Conservation (phyloP, 2,329 filamentous ascomycete species). For the Pyricularia pennisetigena region DNA sequence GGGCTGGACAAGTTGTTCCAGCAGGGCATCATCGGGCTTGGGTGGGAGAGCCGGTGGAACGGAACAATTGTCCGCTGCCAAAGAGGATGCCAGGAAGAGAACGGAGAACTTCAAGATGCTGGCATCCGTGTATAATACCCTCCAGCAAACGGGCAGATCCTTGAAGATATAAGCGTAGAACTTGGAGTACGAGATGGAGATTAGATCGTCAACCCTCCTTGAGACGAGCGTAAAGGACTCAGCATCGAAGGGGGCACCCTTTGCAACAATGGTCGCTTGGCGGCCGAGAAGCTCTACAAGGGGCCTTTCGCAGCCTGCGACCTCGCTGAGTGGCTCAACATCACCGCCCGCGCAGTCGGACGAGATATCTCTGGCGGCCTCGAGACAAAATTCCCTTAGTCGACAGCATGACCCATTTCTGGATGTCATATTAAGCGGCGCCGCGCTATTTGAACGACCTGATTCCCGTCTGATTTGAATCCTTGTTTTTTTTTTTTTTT, state of each 20-base stretch:
- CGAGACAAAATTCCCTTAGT: constrained; percentile 8
- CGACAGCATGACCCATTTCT: background rate
- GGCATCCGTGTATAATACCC: constrained; percentile 61
- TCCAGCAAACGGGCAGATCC: constrained; percentile 58
- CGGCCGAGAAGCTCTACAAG: constrained; percentile 13
- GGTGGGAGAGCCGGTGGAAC: background rate
- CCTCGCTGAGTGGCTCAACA: background rate
- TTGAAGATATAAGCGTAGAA: constrained; percentile 63
- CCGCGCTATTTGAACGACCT: background rate
- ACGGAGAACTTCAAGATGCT: constrained; percentile 51
- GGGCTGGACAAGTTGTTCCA: constrained; percentile 50
- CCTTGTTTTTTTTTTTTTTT: background rate
- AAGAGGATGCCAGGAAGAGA: constrained; percentile 16
- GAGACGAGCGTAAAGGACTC: constrained; percentile 16
- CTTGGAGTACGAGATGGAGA: constrained; percentile 50
- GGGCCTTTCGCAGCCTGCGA: constrained; percentile 12
- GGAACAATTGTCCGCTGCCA: background rate
- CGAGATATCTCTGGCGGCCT: constrained; percentile 9
- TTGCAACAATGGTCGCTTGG: constrained; percentile 9
- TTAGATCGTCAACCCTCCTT: constrained; percentile 43
- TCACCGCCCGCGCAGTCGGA: constrained; percentile 3
- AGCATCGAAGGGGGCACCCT: background rate
- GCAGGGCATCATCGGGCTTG: background rate
- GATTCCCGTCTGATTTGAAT: background rate
- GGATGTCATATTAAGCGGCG: background rate